phyloP scores from a whole-genome alignment of 164 flowering plant genomes.

The Magnolia officinalis region DNA sequence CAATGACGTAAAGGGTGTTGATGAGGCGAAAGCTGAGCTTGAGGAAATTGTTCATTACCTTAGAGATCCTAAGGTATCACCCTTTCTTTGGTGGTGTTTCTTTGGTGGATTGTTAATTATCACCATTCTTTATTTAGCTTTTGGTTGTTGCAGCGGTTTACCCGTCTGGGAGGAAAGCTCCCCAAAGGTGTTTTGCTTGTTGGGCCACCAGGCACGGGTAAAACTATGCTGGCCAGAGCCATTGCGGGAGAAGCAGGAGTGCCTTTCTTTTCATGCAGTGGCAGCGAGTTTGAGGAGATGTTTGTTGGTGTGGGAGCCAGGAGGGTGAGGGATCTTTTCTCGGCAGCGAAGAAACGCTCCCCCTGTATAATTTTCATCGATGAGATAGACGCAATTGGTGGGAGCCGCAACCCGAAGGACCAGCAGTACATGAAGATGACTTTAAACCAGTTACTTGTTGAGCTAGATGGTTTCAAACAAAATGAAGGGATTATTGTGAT shows the following conservation, averaged over 20 bases:
- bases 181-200: slow-evolving; percentile 97
- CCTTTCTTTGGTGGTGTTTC: too few relatives aligned
- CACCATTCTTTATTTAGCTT: background rate
- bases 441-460: slow-evolving; percentile 93
- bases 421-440: slow-evolving; percentile 99
- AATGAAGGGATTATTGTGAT: slow-evolving; percentile 97
- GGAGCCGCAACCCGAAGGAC: slow-evolving; percentile 89
- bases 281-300: slow-evolving; percentile 99
- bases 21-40: slow-evolving; percentile 96
- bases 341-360: slow-evolving; percentile 87
- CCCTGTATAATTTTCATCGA: slow-evolving; percentile 91
- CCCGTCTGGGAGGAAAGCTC: slow-evolving; percentile 96
- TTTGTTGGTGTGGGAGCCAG: slow-evolving; percentile 99
- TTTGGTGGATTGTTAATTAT: background rate
- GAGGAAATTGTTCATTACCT: slow-evolving; percentile 99
- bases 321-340: slow-evolving; percentile 82
- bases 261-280: slow-evolving; percentile 95
- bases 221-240: slow-evolving; percentile 98
- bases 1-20: slow-evolving; percentile 95
- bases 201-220: slow-evolving; percentile 98
- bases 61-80: slow-evolving; percentile 70
- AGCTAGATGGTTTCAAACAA: slow-evolving; percentile 95
- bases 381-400: slow-evolving; percentile 97
- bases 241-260: slow-evolving; percentile 99
- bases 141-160: slow-evolving; percentile 64